Base-by-base conservation (phyloP, 164 flowering plant genomes). In the Aristolochia fimbriata region DNA sequence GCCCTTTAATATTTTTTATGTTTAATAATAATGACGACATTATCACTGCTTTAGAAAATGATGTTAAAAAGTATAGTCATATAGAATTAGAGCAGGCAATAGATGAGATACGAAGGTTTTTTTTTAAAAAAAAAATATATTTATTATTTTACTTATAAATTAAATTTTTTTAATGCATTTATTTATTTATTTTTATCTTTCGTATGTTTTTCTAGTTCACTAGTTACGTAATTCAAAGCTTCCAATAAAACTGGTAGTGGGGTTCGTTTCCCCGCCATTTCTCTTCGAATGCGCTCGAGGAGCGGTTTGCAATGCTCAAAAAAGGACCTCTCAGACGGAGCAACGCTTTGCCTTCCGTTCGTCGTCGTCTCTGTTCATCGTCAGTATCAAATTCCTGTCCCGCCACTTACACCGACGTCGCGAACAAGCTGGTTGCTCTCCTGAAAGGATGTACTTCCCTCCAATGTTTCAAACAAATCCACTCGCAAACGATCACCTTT, bases 361-460 rank as follows among this genome's bases (percentile, higher is more conserved):
- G 8, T 37, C 12, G 12, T 19, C 58, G 16, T 16, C 30, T 16
- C 43, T 12, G 1, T 0, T 30, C 43, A 15, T 55, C n/a, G 45
- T 41, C 6, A 16, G 16, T 12, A 16, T 55, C 58, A 31, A 5
- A 31, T 25, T 15, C 14, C 1, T 15, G 16, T 15, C 17, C 49
- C 61, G 1, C 25, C 43, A 15, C 25, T 22, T 19, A 10, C 27
- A 6, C 49, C 45, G 4, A 58, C 47, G 54, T 73, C 37, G 16
- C 65, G 4, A 47, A 59, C 19, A 60, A 62, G 12, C 76, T 82
- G 24, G 19, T 78, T 12, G 20, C 21, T 33, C 62, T 79, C 49
- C 33, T 85, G 51, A 71, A 63, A 43, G 58, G 59, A 70, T 79
- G 87, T 65, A 52, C 37, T 31, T 74, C 80, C 61, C 66, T 55